Conservation (phyloP, 75 land plant species). For the Pinus albicaulis region DNA sequence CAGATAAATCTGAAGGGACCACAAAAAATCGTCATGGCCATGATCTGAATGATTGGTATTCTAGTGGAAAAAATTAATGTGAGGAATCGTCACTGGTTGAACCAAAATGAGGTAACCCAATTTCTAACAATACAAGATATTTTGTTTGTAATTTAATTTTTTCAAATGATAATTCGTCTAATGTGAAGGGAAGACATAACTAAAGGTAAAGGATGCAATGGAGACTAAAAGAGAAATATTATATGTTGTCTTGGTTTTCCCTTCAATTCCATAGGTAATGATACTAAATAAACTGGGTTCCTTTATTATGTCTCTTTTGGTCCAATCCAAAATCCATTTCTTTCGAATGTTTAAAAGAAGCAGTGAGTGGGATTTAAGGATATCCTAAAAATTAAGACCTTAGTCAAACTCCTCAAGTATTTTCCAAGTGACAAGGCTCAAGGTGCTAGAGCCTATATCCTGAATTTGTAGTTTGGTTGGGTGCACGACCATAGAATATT, state of each 20-base stretch:
- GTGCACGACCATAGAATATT: slow-evolving; percentile 91
- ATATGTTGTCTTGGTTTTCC: slow-evolving; percentile 95
- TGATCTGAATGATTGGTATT: too few species aligned
- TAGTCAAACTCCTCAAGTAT: slow-evolving; percentile 96
- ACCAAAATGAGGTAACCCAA: too few species aligned
- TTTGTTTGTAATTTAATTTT: too few species aligned
- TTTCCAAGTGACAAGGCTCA: slow-evolving; percentile 96
- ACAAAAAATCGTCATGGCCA: too few species aligned
- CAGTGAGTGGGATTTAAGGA: slow-evolving; percentile 82
- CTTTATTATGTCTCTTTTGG: slow-evolving; percentile 92
- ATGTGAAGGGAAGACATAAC: too few species aligned
- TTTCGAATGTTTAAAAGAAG: slow-evolving; percentile 90
- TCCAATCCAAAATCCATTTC: slow-evolving; percentile 90
- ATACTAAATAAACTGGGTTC: slow-evolving; percentile 94
- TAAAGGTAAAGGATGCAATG: slow-evolving; percentile 83
- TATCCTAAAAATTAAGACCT: slow-evolving; percentile 93
- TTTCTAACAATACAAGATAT: too few species aligned
- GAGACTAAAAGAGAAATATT: slow-evolving; percentile 86
- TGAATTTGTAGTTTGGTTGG: slow-evolving; percentile 98
- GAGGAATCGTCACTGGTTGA: too few species aligned
- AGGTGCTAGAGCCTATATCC: slow-evolving; percentile 78
- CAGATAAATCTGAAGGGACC: too few species aligned
- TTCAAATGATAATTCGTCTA: too few species aligned
- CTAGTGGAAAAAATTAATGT: too few species aligned
- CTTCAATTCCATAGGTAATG: slow-evolving; percentile 99